Conservation (phyloP, 2,329 filamentous ascomycete genomes). For the Scleromitrula shiraiana region DNA sequence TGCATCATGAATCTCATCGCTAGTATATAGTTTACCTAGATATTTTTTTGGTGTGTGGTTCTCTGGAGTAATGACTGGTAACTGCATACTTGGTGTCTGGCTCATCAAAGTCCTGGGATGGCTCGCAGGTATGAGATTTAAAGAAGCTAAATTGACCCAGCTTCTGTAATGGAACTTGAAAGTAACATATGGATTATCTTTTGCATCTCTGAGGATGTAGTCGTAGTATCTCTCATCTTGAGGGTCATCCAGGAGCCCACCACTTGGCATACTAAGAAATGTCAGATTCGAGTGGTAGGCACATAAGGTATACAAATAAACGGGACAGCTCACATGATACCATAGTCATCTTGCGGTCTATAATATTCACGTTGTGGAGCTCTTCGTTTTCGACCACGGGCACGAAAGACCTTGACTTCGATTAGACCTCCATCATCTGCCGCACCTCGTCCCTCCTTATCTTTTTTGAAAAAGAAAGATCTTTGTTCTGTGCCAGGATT, state of each 20-base stretch:
- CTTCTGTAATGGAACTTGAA: constrained; percentile 52
- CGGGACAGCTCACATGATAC: constrained; percentile 40
- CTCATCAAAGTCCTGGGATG: constrained; percentile 11
- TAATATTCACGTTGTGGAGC: constrained; percentile 37
- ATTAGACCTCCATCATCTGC: constrained; percentile 49
- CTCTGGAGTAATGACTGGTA: background rate
- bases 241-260: constrained; percentile 44
- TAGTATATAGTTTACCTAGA: constrained; percentile 8
- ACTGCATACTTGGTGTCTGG: background rate
- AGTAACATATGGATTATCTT: constrained; percentile 42
- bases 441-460: constrained; percentile 27
- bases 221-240: constrained; percentile 44
- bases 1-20: constrained; percentile 7
- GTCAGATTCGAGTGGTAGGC: too few relatives aligned
- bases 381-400: constrained; percentile 38
- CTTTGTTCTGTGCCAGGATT: constrained; percentile 39
- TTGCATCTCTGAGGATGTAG: constrained; percentile 44
- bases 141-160: constrained; percentile 38
- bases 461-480: constrained; percentile 41
- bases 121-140: constrained; percentile 37
- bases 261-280: constrained; percentile 40
- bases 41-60: constrained; percentile 4
- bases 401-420: constrained; percentile 45
- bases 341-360: constrained; percentile 41
- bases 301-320: background rate